Percentiles rank a stretch among this genome's conserved stretches.
These are phyloP conservation scores for Daedalea quercina DNA, from an alignment of 768 basidiomycete species.

Conservation along the genomic window DNA sequence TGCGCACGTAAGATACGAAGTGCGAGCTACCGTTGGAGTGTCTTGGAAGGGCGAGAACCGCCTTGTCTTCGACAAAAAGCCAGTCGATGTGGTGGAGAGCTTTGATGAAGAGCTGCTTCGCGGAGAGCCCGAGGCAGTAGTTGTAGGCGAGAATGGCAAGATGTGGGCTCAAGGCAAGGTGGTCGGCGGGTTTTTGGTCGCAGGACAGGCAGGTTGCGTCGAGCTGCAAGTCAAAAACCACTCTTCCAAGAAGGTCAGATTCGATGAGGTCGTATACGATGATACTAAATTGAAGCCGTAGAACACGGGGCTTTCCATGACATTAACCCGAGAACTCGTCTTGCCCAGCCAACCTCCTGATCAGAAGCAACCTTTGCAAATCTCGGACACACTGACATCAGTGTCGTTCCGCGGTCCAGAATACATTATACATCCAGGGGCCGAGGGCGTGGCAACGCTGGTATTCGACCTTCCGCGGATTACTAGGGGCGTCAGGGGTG, in stretches of 20 bases:
- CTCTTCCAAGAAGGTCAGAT: constrained; percentile 69
- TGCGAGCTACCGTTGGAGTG: constrained; percentile 66
- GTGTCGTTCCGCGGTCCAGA: constrained; percentile 71
- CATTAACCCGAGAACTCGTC: constrained; percentile 54
- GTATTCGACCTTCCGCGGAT: constrained; percentile 72
- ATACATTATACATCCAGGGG: constrained; percentile 66
- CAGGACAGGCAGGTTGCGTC: constrained; percentile 65
- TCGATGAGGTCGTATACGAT: constrained; percentile 5
- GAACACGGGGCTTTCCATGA: constrained; percentile 63
- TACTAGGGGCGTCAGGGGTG: constrained; percentile 61
- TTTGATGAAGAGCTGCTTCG: constrained; percentile 30
- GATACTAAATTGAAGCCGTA: constrained; percentile 20
- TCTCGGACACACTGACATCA: constrained; percentile 61
- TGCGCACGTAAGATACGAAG: constrained; percentile 65
- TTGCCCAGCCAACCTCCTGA: constrained; percentile 37
- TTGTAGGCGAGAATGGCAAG: constrained; percentile 73
- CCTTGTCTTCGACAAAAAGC: constrained; percentile 55
- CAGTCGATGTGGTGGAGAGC: constrained; percentile 59
- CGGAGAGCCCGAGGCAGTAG: constrained; percentile 47
- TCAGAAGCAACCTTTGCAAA: constrained; percentile 45
- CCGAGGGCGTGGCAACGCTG: constrained; percentile 72
- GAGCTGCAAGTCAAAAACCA: constrained; percentile 81
- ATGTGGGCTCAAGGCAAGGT: constrained; percentile 70
- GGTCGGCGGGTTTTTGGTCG: constrained; percentile 53
- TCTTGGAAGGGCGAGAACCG: constrained; percentile 69